Evolutionary conservation across 2,329 filamentous ascomycete species (phyloP).

Genomic region (Fusarium metavorans): DNA sequence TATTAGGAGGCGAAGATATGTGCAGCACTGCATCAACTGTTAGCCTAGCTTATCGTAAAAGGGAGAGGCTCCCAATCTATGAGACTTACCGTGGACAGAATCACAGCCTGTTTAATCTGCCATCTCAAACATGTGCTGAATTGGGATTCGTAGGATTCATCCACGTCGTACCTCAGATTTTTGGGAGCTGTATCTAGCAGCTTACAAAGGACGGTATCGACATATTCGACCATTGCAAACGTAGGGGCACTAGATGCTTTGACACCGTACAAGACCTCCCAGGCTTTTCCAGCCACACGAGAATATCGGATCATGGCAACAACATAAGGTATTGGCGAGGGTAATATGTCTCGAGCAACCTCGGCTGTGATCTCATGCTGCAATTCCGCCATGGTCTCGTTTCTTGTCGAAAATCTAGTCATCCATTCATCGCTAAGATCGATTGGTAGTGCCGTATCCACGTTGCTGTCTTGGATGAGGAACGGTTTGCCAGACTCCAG

Average conservation of each 20-base stretch:
- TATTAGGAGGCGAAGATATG: slow-evolving; percentile 33
- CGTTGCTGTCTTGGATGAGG: slow-evolving; percentile 32
- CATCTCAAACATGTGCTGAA: slow-evolving; percentile 20
- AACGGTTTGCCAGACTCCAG: slow-evolving; percentile 32
- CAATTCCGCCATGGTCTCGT: neutral
- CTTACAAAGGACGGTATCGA: slow-evolving; percentile 21
- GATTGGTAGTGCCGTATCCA: slow-evolving; percentile 22
- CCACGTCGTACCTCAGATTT: slow-evolving; percentile 8
- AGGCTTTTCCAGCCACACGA: slow-evolving; percentile 29
- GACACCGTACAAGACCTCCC: slow-evolving; percentile 33
- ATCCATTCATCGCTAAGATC: slow-evolving; percentile 35
- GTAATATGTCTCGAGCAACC: neutral
- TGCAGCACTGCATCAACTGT: slow-evolving; percentile 17
- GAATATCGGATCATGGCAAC: slow-evolving; percentile 29
- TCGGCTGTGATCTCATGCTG: slow-evolving; percentile 13
- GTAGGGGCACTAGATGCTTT: slow-evolving; percentile 12
- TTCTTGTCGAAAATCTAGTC: slow-evolving; percentile 6
- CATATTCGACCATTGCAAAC: slow-evolving; percentile 28
- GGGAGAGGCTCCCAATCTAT: neutral
- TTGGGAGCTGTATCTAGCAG: slow-evolving; percentile 13
- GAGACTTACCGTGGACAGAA: slow-evolving; percentile 15
- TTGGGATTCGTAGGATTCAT: slow-evolving; percentile 10
- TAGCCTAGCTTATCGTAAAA: neutral
- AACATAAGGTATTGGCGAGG: slow-evolving; percentile 24
- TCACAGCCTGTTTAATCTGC: slow-evolving; percentile 28